Evolutionary conservation across 1,284 basidiomycete genomes (phyloP).

Genomic region (Sutorius eximius): DNA sequence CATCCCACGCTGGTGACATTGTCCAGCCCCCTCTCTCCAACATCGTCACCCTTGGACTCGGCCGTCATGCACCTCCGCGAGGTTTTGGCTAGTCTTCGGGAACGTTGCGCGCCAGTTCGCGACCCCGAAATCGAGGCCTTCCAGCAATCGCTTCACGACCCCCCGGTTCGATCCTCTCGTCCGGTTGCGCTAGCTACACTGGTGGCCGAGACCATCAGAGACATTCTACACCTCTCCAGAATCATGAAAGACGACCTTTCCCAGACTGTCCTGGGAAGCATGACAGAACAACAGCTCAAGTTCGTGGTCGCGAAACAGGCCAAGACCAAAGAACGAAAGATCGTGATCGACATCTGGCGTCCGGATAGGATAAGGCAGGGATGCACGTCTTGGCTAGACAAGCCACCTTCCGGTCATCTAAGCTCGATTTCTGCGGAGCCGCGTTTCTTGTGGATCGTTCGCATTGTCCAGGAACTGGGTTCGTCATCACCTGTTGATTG

Average conservation of each 20-base stretch:
- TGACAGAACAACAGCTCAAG: conserved; percentile 59
- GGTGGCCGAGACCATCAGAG: conserved; percentile 46
- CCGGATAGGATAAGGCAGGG: conserved; percentile 31
- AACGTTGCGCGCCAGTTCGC: conserved; percentile 65
- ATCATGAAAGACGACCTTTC: conserved; percentile 66
- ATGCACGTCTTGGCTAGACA: conserved; percentile 46
- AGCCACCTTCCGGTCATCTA: conserved; percentile 17
- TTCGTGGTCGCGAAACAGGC: conserved; percentile 51
- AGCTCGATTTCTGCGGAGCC: conserved; percentile 14
- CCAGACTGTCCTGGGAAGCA: conserved; percentile 56
- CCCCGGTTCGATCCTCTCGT: conserved; percentile 20
- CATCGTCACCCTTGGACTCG: conserved; percentile 63
- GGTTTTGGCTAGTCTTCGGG: conserved; percentile 46
- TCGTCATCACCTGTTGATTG: conserved; percentile 48
- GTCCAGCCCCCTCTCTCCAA: conserved; percentile 59
- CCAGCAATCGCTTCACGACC: conserved; percentile 40
- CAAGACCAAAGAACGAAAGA: conserved; percentile 48
- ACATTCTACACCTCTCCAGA: conserved; percentile 51
- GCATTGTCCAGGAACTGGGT: conserved; percentile 49
- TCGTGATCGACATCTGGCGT: conserved; percentile 54
- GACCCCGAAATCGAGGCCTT: conserved; percentile 54
- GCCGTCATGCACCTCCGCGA: conserved; percentile 51
- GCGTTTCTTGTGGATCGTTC: conserved; percentile 43
- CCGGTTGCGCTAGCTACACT: conserved; percentile 38
- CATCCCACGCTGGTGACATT: conserved; percentile 51